Conservation (phyloP, 2,329 filamentous ascomycete species). For the Talaromyces funiculosus region DNA sequence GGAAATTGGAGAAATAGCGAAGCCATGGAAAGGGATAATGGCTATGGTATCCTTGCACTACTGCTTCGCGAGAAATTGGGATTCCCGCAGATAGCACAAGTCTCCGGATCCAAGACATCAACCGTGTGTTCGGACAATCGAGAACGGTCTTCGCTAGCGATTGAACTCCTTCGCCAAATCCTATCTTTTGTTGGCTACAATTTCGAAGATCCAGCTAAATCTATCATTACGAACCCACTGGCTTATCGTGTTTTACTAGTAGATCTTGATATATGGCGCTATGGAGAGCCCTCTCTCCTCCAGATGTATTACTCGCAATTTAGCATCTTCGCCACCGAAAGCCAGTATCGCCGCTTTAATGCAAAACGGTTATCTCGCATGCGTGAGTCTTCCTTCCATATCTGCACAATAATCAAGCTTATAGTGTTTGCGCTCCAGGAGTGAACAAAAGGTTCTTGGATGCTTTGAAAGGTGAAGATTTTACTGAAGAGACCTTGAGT, state of each 20-base stretch:
- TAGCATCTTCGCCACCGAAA: constrained; percentile 76
- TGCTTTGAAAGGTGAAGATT: constrained; percentile 77
- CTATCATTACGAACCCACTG: constrained; percentile 90
- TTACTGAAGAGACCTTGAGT: constrained; percentile 65
- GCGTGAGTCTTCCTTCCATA: constrained; percentile 54
- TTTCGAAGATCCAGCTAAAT: constrained; percentile 70
- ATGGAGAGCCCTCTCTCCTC: constrained; percentile 68
- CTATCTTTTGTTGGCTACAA: constrained; percentile 87
- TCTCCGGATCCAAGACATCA: constrained; percentile 40
- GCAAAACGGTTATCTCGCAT: constrained; percentile 79
- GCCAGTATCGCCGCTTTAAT: constrained; percentile 90
- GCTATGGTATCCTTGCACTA: constrained; percentile 80
- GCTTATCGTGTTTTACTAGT: constrained; percentile 89
- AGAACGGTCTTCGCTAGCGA: constrained; percentile 49
- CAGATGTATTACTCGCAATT: constrained; percentile 93
- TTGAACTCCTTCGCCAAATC: constrained; percentile 66
- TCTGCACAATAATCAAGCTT: constrained; percentile 13
- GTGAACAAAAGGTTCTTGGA: constrained; percentile 88
- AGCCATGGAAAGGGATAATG: constrained; percentile 93
- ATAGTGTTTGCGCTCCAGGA: constrained; percentile 45
- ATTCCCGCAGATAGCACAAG: constrained; percentile 22
- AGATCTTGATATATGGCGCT: constrained; percentile 89
- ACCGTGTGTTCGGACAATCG: constrained; percentile 32
- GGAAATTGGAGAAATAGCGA: constrained; percentile 97
- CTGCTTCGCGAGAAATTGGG: constrained; percentile 74